Conservation (phyloP, 1,139 yeast species). For the Blastobotrys aristatus region DNA sequence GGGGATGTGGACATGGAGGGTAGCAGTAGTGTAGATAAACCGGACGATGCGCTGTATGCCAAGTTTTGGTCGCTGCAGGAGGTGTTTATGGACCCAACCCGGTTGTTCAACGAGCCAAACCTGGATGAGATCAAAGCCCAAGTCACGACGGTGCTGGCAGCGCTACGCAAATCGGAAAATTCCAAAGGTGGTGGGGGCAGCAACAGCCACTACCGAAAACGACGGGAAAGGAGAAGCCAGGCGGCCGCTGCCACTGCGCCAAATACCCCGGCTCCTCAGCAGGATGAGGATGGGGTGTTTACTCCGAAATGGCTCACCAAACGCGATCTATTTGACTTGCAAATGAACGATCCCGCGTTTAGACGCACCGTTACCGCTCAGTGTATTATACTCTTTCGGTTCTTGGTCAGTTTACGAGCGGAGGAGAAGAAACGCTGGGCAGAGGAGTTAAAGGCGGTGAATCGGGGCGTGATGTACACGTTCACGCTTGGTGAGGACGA, state of each 20-base stretch:
- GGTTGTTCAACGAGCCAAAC: constrained; percentile 18
- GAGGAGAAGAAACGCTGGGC: constrained; percentile 21
- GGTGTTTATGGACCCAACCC: constrained; percentile 28
- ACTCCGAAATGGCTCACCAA: constrained; percentile 38
- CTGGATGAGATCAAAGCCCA: constrained; percentile 21
- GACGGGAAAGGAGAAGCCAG: background rate
- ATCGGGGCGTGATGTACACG: constrained; percentile 28
- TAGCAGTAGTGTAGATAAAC: constrained; percentile 8
- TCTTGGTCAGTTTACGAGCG: constrained; percentile 26
- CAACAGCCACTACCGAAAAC: background rate
- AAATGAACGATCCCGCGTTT: constrained; percentile 34
- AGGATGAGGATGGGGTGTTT: constrained; percentile 18
- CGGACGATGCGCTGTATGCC: constrained; percentile 19
- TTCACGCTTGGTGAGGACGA: constrained; percentile 24
- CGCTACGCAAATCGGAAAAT: constrained; percentile 16
- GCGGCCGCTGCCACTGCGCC: background rate
- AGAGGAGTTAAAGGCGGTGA: constrained; percentile 21
- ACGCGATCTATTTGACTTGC: constrained; percentile 33
- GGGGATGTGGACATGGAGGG: constrained; percentile 14
- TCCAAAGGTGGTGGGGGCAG: background rate
- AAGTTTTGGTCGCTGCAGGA: constrained; percentile 32
- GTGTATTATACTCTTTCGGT: constrained; percentile 30
- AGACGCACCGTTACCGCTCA: constrained; percentile 34
- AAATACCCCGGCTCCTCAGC: constrained; percentile 5
- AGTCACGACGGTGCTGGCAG: constrained; percentile 16